phyloP scores from a whole-genome alignment of 345 rosid genomes.

The Gossypium herbaceum region DNA sequence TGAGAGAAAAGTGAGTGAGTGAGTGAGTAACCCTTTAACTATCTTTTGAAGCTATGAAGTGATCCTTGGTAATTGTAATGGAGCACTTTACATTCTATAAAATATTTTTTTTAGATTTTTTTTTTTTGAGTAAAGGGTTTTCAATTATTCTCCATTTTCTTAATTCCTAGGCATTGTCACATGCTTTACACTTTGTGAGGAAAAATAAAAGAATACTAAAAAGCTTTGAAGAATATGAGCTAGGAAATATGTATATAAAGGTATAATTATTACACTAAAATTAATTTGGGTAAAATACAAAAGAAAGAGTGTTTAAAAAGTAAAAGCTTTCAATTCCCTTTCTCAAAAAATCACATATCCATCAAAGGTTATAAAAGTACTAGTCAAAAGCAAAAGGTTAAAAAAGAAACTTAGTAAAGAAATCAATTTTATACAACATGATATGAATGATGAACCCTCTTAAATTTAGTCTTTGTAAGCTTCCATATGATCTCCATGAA shows the following conservation, averaged over 20 bases:
- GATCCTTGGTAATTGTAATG: slow-evolving; percentile 50
- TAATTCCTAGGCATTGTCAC: slow-evolving; percentile 27
- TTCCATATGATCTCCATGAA: neutral
- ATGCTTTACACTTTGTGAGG: slow-evolving; percentile 25
- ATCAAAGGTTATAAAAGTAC: neutral
- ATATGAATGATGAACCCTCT: neutral
- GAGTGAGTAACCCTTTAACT: slow-evolving; percentile 31
- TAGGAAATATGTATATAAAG: slow-evolving; percentile 5
- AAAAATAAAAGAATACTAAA: neutral
- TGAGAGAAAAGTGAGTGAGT: slow-evolving; percentile 16
- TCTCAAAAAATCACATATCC: slow-evolving; percentile 2
- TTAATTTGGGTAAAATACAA: neutral
- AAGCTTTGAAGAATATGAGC: slow-evolving; percentile 12
- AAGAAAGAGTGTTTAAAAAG: neutral
- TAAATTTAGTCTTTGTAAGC: neutral
- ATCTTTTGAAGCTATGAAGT: slow-evolving; percentile 30
- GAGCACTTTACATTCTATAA: slow-evolving; percentile 32
- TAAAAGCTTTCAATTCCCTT: slow-evolving; percentile 10
- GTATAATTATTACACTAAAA: neutral
- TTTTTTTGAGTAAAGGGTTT: slow-evolving; percentile 20
- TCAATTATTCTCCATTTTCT: neutral
- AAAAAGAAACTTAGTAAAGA: neutral
- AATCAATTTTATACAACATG: neutral
- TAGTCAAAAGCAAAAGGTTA: neutral
- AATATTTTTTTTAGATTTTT: neutral